Evolutionary conservation across 108 stramenopile species (phyloP).

Genomic region (Pseudonitzschia pungens): DNA sequence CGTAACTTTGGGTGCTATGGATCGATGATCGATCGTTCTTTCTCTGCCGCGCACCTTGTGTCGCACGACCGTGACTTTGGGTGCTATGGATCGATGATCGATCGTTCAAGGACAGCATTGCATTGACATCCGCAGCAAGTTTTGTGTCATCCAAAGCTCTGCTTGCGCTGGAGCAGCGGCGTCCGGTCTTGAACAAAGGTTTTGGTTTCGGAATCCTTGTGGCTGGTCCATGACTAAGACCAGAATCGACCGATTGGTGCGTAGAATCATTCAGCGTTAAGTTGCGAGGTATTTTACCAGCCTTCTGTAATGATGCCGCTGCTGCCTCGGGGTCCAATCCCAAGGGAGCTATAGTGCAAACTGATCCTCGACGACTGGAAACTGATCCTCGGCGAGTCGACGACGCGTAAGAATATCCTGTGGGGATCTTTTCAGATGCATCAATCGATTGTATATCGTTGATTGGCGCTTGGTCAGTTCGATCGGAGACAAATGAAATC

Average conservation of each 20-base stretch:
- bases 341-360: not conserved
- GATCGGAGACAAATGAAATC: constrained; percentile 19
- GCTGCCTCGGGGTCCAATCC: not conserved
- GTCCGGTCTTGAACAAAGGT: not conserved
- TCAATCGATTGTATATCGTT: not conserved
- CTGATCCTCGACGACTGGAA: not conserved
- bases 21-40: not conserved
- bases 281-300: not conserved
- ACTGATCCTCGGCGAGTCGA: not conserved
- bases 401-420: not conserved
- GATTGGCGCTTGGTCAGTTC: constrained; percentile 9
- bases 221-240: not conserved
- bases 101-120: not conserved
- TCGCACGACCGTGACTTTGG: not conserved
- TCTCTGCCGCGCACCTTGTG: not conserved
- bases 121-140: not conserved
- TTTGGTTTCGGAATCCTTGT: not conserved
- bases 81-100: not conserved
- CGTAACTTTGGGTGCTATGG: not conserved
- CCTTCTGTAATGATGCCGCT: not conserved
- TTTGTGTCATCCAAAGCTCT: not conserved
- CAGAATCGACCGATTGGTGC: not conserved
- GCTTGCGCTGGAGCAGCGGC: not conserved
- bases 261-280: not conserved
- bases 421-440: not conserved